A percentile compares a stretch with the other conserved stretches of the same genome.
Conservation (phyloP, 805 yeast genomes). For the Wickerhamomyces bovis region DNA sequence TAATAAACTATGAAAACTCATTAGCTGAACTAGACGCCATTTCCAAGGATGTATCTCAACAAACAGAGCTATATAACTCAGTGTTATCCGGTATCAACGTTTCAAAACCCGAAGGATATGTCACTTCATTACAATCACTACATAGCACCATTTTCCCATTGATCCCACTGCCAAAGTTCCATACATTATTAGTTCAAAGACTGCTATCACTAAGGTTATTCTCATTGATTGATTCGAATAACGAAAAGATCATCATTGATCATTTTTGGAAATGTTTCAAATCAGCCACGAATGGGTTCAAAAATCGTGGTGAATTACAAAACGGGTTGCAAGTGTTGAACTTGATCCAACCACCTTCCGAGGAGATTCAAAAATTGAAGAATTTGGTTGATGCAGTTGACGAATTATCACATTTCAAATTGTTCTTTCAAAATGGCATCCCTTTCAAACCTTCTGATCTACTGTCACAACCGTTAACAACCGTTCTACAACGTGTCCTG, state of each 20-base stretch:
- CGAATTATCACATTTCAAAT: slow-evolving; percentile 24
- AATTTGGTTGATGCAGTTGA: slow-evolving; percentile 23
- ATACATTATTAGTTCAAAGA: slow-evolving; percentile 21
- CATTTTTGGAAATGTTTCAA: slow-evolving; percentile 39
- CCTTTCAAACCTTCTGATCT: slow-evolving; percentile 36
- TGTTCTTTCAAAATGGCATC: slow-evolving; percentile 27
- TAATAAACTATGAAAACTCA: neutral
- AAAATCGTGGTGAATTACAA: slow-evolving; percentile 32
- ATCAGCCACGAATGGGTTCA: slow-evolving; percentile 35
- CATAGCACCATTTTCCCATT: slow-evolving; percentile 4
- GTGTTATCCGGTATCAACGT: neutral
- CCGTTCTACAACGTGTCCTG: slow-evolving; percentile 36
- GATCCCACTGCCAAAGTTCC: slow-evolving; percentile 10
- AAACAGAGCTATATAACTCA: neutral
- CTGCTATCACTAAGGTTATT: slow-evolving; percentile 26
- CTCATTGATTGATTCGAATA: slow-evolving; percentile 13
- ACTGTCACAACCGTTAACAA: slow-evolving; percentile 27
- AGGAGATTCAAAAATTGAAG: slow-evolving; percentile 12
- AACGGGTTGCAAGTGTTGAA: slow-evolving; percentile 28
- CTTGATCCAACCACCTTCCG: slow-evolving; percentile 14
- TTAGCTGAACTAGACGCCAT: neutral
- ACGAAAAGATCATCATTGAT: slow-evolving; percentile 19
- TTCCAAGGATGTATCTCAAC: neutral
- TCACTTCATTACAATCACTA: neutral
- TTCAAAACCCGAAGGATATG: neutral